phyloP scores from a whole-genome alignment of 2,329 filamentous ascomycete genomes.

The Cladophialophora yegresii region DNA sequence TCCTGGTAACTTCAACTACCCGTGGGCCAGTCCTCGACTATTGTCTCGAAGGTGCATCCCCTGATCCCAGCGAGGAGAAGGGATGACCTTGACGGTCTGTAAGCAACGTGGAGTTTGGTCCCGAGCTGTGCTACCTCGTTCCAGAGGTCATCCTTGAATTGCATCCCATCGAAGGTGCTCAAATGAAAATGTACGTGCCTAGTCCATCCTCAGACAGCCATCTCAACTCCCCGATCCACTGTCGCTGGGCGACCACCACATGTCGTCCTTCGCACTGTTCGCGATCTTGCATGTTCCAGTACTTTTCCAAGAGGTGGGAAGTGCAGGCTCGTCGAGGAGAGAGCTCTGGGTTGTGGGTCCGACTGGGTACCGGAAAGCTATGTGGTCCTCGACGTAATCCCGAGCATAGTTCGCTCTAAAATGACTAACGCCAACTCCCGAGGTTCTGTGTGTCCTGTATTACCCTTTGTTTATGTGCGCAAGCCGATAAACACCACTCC shows the following conservation, averaged over 20 bases:
- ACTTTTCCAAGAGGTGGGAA: neutral
- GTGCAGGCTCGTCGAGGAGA: neutral
- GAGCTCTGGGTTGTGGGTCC: neutral
- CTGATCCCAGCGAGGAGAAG: neutral
- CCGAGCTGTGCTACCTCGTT: neutral
- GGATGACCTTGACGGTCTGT: neutral
- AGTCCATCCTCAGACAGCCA: neutral
- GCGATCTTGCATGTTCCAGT: neutral
- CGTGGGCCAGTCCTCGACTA: neutral
- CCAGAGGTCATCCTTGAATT: neutral
- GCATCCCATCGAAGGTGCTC: neutral
- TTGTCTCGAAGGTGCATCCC: neutral
- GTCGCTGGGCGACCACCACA: neutral
- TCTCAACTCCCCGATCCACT: neutral
- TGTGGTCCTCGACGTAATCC: too few relatives aligned
- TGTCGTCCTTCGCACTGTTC: neutral
- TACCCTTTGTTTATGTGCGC: constrained; percentile 8
- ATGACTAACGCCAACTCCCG: neutral
- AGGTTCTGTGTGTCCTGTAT: constrained; percentile 19
- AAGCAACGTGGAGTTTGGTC: neutral
- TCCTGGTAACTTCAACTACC: too few relatives aligned
- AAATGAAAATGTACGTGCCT: neutral
- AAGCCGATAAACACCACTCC: constrained; percentile 12
- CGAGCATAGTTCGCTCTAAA: neutral
- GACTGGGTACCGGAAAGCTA: neutral